These are phyloP conservation scores for Tricholoma terreum DNA, from an alignment of 768 basidiomycete species.

Conservation along the genomic window DNA sequence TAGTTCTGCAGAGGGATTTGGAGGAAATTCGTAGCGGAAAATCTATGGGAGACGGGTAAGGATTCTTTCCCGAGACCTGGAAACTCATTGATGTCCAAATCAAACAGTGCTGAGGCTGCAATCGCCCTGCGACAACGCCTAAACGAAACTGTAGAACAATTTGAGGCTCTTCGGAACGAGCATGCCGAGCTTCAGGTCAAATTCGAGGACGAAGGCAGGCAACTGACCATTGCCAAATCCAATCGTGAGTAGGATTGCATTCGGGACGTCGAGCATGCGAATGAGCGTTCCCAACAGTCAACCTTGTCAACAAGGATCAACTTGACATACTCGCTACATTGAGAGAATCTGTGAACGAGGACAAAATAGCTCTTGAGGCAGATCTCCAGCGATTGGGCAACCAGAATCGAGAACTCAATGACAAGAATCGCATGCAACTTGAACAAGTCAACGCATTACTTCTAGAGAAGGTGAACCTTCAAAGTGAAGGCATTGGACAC, in stretches of 20 bases:
- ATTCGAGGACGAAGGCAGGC: conserved; percentile 56
- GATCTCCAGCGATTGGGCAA: conserved; percentile 64
- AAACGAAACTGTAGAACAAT: conserved; percentile 82
- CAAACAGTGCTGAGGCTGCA: conserved; percentile 71
- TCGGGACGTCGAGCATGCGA: conserved; percentile 1
- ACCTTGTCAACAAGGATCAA: conserved; percentile 90
- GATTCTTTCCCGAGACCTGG: not conserved
- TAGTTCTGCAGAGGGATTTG: conserved; percentile 74
- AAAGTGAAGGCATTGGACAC: conserved; percentile 87
- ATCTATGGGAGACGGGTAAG: conserved; percentile 77
- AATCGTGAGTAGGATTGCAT: conserved; percentile 56
- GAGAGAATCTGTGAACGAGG: conserved; percentile 85
- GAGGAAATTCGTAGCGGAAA: conserved; percentile 92
- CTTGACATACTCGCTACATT: conserved; percentile 83
- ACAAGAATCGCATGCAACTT: conserved; percentile 88
- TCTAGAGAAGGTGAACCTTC: conserved; percentile 87
- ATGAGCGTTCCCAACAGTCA: conserved; percentile 49
- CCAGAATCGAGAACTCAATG: conserved; percentile 66
- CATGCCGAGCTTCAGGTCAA: conserved; percentile 71
- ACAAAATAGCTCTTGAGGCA: conserved; percentile 71
- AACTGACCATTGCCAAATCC: conserved; percentile 81
- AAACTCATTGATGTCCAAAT: conserved; percentile 4
- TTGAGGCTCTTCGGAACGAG: conserved; percentile 66
- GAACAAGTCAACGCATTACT: conserved; percentile 85
- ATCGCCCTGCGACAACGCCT: conserved; percentile 85